Evolutionary conservation across 2,329 filamentous ascomycete species (phyloP), one percentile per base, ranked within the genome.

Genomic region (Thielaviopsis punctulata): DNA sequence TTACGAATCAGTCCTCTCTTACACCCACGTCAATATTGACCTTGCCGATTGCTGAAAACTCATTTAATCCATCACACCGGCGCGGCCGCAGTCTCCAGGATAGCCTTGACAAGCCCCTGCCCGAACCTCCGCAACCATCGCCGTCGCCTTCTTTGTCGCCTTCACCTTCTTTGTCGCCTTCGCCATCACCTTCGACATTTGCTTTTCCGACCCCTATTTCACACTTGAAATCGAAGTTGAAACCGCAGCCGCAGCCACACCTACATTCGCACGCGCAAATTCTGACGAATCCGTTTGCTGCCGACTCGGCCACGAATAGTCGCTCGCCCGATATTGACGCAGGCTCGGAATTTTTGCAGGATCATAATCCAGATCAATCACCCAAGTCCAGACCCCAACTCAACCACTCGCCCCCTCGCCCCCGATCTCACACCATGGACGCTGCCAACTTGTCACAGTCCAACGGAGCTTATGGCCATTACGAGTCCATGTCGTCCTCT

Each of bases 31-130:
- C 53, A 22, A 45, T 45, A 4, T 43, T 45, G 21, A 25, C 45
- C 18, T 24, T 55, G 33, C 22, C 25, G 21, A 10, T 44, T 25
- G 43, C n/a, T 43, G 23, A 22, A 22, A 25, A 43, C 21, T 21
- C 52, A 19, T 44, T 24, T 21, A 13, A 44, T 19, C 39, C 45
- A 9, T 44, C 46, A 19, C 56, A 55, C 44, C 52, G 41, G 24
- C 56, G 72, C 57, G 73, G 69, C 58, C 56, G 76, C 61, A 79
- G 71, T 57, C 63, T 78, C 48, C 73, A 76, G 59, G 66, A 73
- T 54, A 78, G 74, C 58, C 73, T 79, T 57, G 69, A 55, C 58
- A 79, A 79, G 62, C 75, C 76, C 48, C 62, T 79, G 21, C 76
- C 75, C 33, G 69, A 72, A 55, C 68, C 74, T 22, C 73, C 75